Base-by-base conservation (phyloP, 768 basidiomycete genomes). In the Boletus subcaerulescens region DNA sequence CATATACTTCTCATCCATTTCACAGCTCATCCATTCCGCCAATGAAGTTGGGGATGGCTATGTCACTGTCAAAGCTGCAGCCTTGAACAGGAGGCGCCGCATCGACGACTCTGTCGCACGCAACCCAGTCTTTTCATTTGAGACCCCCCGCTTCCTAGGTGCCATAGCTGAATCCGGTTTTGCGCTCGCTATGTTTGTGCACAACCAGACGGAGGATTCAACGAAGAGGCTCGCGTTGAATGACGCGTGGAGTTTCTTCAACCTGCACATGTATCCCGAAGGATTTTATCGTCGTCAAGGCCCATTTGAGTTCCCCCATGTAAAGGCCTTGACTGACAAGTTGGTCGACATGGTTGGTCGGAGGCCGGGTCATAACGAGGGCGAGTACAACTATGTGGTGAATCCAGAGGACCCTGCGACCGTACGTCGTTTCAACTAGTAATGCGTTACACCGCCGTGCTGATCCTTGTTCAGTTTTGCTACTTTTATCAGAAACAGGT, bases 101-200 rank as follows among this genome's bases (percentile, higher is more conserved):
- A 61, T 67, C 36, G 51, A 57, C n/a, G 55, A 67, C 43, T 66
- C 65, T 11, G 62, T 65, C 33, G 65, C 65, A 12, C 45, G 40
- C 45, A 65, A 65, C 47, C 65, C 65, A 0, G 55, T 53, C 0
- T 61, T 65, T 36, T 45, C 17, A 31, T 65, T 64, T 14, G 53
- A 57, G 1, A 59, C 53, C 5, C 62, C 62, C 0, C 55, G 64
- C 6, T 61, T 17, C 47, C 35, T 57, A 1, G 55, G 62, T 3
- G 62, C 53, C 11, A 56, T 55, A 4, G 57, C 53, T 2, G 65
- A 65, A 50, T 53, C 57, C 1, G 52, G 48, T 0, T 67, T 61
- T 15, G 51, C 56, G 1, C 41, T 66, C 3, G 56, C 58, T 3
- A 60, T 58, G 31, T 62, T 66, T 22, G 58, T 55, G 32, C 63